A percentile compares a stretch with the other conserved stretches of the same genome.
phyloP scores from a whole-genome alignment of 225 moss, liverwort and hornwort genomes.

The Takakia lepidozioides region DNA sequence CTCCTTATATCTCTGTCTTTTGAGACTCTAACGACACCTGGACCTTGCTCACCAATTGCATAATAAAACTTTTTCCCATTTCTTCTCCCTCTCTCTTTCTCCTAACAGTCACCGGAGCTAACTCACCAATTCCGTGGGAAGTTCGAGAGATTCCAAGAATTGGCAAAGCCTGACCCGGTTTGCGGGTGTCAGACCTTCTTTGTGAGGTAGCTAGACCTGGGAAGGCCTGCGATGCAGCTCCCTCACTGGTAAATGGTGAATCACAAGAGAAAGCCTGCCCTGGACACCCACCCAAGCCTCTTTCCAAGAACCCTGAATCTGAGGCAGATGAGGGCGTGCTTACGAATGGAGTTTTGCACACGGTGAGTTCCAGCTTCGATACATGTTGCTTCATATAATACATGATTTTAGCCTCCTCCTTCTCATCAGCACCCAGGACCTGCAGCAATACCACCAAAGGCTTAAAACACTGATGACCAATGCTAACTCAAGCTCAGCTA shows the following conservation, averaged over 20 bases:
- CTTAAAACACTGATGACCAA: not conserved
- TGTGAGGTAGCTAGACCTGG: too few species aligned
- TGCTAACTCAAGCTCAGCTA: not conserved
- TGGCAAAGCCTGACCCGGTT: conserved; percentile 8
- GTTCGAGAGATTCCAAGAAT: conserved; percentile 9
- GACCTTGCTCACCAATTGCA: too few species aligned
- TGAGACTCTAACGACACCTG: too few species aligned
- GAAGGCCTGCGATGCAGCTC: conserved; percentile 10
- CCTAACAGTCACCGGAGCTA: too few species aligned
- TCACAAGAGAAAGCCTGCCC: conserved; percentile 10
- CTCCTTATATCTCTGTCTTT: too few species aligned
- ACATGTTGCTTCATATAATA: conserved; percentile 15
- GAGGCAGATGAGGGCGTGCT: conserved; percentile 8
- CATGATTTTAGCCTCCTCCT: conserved; percentile 23
- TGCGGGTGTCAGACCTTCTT: too few species aligned
- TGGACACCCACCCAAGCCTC: not conserved
- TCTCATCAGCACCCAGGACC: conserved; percentile 20
- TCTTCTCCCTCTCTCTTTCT: too few species aligned
- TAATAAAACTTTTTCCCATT: too few species aligned
- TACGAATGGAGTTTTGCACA: too few species aligned
- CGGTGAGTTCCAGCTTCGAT: conserved; percentile 5
- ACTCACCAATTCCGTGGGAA: conserved; percentile 24
- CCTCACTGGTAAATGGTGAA: conserved; percentile 13
- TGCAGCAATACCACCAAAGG: not conserved
- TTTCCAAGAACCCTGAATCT: conserved; percentile 12